Percentiles rank a stretch among this genome's conserved stretches.
phyloP scores from a whole-genome alignment of 1,139 yeast genomes.

The Pichia norvegensis region DNA sequence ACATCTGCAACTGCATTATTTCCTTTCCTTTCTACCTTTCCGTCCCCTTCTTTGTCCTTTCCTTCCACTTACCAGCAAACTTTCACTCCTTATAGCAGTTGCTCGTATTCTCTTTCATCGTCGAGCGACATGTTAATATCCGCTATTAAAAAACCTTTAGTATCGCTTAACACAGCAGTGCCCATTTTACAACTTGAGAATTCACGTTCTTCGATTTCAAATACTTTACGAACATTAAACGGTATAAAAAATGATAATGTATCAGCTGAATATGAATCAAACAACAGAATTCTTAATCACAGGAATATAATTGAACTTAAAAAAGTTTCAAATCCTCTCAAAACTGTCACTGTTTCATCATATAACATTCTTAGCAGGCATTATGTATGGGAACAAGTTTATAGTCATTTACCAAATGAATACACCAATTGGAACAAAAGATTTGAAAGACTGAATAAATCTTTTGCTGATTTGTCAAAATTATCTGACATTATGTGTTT shows the following conservation, averaged over 20 bases:
- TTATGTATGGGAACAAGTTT: slow-evolving; percentile 51
- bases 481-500: slow-evolving; percentile 51
- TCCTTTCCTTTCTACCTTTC: neutral
- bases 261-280: neutral
- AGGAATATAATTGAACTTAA: slow-evolving; percentile 11
- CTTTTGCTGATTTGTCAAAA: slow-evolving; percentile 32
- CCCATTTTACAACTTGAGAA: neutral
- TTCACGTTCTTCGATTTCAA: neutral
- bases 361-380: slow-evolving; percentile 50
- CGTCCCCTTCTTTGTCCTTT: neutral
- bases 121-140: neutral
- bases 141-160: neutral
- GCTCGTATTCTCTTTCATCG: neutral
- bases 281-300: slow-evolving; percentile 13
- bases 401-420: slow-evolving; percentile 39
- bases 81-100: neutral
- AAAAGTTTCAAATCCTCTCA: slow-evolving; percentile 2
- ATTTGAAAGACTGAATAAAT: slow-evolving; percentile 36
- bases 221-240: neutral
- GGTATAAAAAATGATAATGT: neutral
- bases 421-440: slow-evolving; percentile 44
- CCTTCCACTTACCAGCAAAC: neutral
- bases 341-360: slow-evolving; percentile 35
- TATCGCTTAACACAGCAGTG: neutral
- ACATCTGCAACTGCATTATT: neutral